A percentile compares a stretch with the other conserved stretches of the same genome.
Conservation (phyloP, 345 rosid genomes). For the Gynandropsis gynandra region DNA sequence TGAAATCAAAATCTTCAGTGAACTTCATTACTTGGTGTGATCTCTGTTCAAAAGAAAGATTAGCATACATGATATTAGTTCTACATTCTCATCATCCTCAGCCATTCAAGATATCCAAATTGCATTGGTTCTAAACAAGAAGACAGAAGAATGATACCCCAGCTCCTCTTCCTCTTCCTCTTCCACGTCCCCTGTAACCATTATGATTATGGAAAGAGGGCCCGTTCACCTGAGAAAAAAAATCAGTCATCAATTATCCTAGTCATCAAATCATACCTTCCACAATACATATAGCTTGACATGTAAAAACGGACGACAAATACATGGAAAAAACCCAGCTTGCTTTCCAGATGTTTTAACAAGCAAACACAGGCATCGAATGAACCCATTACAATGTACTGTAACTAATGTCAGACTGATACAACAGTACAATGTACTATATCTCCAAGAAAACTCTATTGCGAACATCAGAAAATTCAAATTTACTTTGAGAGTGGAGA, state of each 20-base stretch:
- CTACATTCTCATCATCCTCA: background rate
- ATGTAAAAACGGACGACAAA: background rate
- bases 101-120: no score
- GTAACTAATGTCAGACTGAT: background rate
- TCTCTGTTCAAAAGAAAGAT: conserved; percentile 26
- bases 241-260: background rate
- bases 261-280: conserved; percentile 17
- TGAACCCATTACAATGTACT: background rate
- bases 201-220: conserved; percentile 44
- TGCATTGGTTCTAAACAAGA: background rate
- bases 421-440: conserved; percentile 1
- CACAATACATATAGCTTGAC: background rate
- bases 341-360: background rate
- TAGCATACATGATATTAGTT: conserved; percentile 1
- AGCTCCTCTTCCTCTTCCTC: conserved; percentile 81
- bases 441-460: background rate
- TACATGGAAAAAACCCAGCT: conserved; percentile 5
- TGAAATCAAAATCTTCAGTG: conserved; percentile 87
- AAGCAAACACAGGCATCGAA: background rate
- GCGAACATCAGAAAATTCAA: background rate
- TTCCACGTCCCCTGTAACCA: conserved; percentile 62
- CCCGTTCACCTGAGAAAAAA: conserved; percentile 47
- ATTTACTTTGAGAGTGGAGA: conserved; percentile 35
- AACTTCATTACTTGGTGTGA: conserved; percentile 54
- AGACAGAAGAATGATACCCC: conserved; percentile 46